Conservation (phyloP, 495 filamentous ascomycete species). For the Daldinia concentrica region DNA sequence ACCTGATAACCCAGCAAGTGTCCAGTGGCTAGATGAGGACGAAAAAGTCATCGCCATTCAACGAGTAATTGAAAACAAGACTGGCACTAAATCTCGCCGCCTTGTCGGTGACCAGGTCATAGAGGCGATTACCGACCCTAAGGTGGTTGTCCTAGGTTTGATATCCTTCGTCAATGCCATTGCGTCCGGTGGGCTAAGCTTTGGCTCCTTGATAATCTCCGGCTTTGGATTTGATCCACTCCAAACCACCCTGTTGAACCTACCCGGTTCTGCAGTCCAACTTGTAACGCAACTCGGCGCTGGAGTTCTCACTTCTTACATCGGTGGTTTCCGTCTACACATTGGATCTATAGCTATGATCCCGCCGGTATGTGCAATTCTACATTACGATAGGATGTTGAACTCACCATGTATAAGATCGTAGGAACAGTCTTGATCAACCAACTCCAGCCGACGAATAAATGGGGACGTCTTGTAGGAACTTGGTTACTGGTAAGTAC, state of each 20-base stretch:
- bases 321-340: constrained; percentile 27
- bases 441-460: constrained; percentile 22
- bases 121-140: constrained; percentile 45
- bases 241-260: constrained; percentile 56
- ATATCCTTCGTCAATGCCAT: constrained; percentile 46
- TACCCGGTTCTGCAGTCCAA: constrained; percentile 35
- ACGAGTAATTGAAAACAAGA: constrained; percentile 44
- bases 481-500: constrained; percentile 38
- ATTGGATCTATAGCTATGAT: constrained; percentile 37
- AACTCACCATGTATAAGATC: constrained; percentile 22
- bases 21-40: constrained; percentile 44
- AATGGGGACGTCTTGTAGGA: constrained; percentile 36
- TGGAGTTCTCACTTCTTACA: constrained; percentile 13
- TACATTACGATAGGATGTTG: neutral
- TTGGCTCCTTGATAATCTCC: constrained; percentile 64
- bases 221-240: constrained; percentile 67
- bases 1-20: constrained; percentile 60
- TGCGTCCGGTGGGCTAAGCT: constrained; percentile 45
- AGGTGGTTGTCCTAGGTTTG: constrained; percentile 39
- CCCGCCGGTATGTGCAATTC: constrained; percentile 21
- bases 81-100: constrained; percentile 44
- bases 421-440: constrained; percentile 38
- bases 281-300: constrained; percentile 28
- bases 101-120: constrained; percentile 45
- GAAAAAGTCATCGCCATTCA: constrained; percentile 44